Base-by-base conservation (phyloP, 2,329 filamentous ascomycete species). In the Sporothrix brunneoviolacea region DNA sequence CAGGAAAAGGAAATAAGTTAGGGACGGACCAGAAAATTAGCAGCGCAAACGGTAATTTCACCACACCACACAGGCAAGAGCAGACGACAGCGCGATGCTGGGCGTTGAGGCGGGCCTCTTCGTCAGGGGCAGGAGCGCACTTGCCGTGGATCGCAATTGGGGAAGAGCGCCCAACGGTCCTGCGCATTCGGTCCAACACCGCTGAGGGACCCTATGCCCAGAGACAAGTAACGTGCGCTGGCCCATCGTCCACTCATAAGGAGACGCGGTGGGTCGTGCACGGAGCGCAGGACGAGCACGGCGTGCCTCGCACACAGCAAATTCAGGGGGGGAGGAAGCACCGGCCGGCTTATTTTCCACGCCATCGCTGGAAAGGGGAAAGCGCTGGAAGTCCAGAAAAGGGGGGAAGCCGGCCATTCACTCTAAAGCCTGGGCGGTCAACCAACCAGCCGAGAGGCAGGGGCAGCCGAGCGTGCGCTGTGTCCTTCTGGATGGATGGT, bases 291-390 rank as follows among this genome's bases (percentile, higher is more conserved):
- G 10, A 24, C 33, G 50, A 21, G 16, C 52, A 39, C 9, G 19
- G 47, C 46, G 16, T 35, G 22, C 36, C 35, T 48, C n/a, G 43
- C 36, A 27, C 42, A 27, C 39, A 33, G 21, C 30, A 36, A 54
- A 52, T 56, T 56, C 54, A 56, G 54, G 54, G 55, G 55, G 48
- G 33, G 39, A 46, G 30, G 24, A 40, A 45, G 28, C 45, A 50
- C 44, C 52, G 19, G 27, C 37, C 46, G 45, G 50, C 44, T 52
- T 45, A 45, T 37, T 41, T 21, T 50, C 8, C 37, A 42, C 53
- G 48, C 56, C 52, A 54, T 48, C 13, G 22, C 56, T 28, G 4
- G 16, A 54, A 55, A n/a, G 16, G 51, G 56, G 33, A 58, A 57
- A 43, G 56, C 43, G 51, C 18, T 22, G 10, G 6, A 36, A 51